Conservation (phyloP, 2,329 filamentous ascomycete species). For the Fusarium bactridioides region DNA sequence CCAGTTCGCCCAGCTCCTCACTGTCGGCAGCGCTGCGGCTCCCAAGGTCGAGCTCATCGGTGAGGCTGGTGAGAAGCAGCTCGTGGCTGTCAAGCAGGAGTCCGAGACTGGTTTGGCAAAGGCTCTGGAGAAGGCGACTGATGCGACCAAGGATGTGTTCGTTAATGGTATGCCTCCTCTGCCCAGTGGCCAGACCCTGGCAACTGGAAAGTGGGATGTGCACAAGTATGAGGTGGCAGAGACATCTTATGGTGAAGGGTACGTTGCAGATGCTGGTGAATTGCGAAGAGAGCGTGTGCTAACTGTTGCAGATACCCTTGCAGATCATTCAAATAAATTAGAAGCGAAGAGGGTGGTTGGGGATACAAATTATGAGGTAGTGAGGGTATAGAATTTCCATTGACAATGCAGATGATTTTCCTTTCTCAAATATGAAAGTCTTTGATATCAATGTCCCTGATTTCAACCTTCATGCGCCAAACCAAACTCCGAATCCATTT, state of each 20-base stretch:
- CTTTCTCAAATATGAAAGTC: constrained; percentile 13
- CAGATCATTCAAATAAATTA: constrained; percentile 64
- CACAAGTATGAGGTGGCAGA: constrained; percentile 73
- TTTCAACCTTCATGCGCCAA: not conserved
- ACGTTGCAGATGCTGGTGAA: constrained; percentile 50
- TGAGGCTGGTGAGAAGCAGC: constrained; percentile 66
- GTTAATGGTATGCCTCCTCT: constrained; percentile 85
- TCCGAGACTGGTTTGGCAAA: constrained; percentile 77
- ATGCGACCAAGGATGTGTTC: constrained; percentile 71
- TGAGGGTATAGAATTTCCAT: constrained; percentile 44
- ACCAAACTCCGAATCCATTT: not conserved
- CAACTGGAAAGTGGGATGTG: constrained; percentile 65
- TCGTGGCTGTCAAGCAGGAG: constrained; percentile 79
- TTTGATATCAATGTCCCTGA: not conserved
- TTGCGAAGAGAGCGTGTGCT: constrained; percentile 7
- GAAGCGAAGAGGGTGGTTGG: constrained; percentile 33
- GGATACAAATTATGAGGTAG: constrained; percentile 43
- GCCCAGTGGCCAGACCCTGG: constrained; percentile 73
- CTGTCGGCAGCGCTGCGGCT: constrained; percentile 79
- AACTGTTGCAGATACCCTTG: constrained; percentile 64
- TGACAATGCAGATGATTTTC: constrained; percentile 43
- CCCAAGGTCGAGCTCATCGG: constrained; percentile 85
- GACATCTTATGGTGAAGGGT: constrained; percentile 75
- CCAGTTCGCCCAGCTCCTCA: constrained; percentile 85
- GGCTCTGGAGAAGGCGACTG: constrained; percentile 69